These are phyloP conservation scores for Candida berthetii DNA, from an alignment of 805 yeast species.

Conservation along the genomic window DNA sequence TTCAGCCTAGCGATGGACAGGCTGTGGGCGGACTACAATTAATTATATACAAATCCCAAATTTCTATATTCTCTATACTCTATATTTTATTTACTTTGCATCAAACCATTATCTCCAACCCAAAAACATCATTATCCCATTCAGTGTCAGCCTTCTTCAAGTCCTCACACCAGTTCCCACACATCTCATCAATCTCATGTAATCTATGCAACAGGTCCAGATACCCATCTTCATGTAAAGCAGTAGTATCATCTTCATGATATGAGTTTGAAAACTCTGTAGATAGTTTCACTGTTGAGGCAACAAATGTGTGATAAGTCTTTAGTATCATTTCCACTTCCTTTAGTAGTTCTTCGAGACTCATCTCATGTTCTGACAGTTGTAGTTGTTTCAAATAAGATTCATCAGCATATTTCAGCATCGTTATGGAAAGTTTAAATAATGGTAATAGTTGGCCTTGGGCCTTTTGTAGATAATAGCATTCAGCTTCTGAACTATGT, in stretches of 20 bases:
- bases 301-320: neutral
- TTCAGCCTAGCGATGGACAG: no score
- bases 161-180: neutral
- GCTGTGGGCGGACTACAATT: no score
- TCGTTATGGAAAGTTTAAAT: neutral
- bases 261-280: neutral
- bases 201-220: neutral
- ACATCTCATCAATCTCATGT: neutral
- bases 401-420: neutral
- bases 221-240: neutral
- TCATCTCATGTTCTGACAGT: neutral
- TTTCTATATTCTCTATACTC: no score
- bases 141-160: neutral
- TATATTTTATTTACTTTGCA: no score
- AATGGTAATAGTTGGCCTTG: neutral
- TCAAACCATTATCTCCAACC: neutral
- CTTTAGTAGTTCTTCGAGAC: neutral
- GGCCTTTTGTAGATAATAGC: neutral
- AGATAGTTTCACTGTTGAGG: neutral
- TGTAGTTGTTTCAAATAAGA: neutral
- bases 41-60: no score
- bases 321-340: neutral
- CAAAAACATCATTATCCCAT: neutral
- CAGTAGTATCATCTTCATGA: neutral
- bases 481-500: neutral